Conservation (phyloP, 2,329 filamentous ascomycete genomes). For the Xylaria sp. region DNA sequence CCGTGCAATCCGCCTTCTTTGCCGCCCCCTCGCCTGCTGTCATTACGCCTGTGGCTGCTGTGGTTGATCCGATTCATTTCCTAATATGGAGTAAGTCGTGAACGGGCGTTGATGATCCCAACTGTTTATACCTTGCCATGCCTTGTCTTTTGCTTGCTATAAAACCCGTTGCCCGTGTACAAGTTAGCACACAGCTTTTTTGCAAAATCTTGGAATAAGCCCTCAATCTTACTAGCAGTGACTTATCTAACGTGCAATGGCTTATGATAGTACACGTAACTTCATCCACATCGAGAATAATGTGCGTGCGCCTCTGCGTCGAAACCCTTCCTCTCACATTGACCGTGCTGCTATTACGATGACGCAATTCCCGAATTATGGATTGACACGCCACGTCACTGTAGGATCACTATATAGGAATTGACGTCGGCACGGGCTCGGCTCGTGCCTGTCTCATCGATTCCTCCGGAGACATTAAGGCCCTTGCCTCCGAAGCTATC, state of each 20-base stretch:
- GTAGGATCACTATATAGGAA: conserved; percentile 76
- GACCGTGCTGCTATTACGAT: background rate
- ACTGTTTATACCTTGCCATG: background rate
- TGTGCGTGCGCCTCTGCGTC: conserved; percentile 39
- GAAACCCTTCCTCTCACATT: background rate
- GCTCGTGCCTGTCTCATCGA: conserved; percentile 97
- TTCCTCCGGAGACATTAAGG: conserved; percentile 85
- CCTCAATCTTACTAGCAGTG: conserved; percentile 8
- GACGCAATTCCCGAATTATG: conserved; percentile 7
- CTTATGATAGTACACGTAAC: conserved; percentile 47
- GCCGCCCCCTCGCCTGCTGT: conserved; percentile 22
- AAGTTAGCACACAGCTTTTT: background rate
- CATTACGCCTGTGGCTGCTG: conserved; percentile 33
- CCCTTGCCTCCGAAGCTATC: conserved; percentile 78
- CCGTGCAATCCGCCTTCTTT: conserved; percentile 28
- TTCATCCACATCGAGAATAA: conserved; percentile 49
- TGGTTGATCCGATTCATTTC: conserved; percentile 29
- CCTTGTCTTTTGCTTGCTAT: conserved; percentile 15
- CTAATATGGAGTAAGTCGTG: conserved; percentile 40
- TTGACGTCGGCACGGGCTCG: conserved; percentile 96
- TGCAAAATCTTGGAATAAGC: background rate
- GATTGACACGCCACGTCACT: conserved; percentile 40
- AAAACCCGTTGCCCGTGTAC: conserved; percentile 8
- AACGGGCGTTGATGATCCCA: conserved; percentile 4
- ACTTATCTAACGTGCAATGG: conserved; percentile 34